Evolutionary conservation across 2,329 filamentous ascomycete genomes (phyloP), one percentile per base, ranked within the genome.

Genomic region (Colletotrichum zoysiae): DNA sequence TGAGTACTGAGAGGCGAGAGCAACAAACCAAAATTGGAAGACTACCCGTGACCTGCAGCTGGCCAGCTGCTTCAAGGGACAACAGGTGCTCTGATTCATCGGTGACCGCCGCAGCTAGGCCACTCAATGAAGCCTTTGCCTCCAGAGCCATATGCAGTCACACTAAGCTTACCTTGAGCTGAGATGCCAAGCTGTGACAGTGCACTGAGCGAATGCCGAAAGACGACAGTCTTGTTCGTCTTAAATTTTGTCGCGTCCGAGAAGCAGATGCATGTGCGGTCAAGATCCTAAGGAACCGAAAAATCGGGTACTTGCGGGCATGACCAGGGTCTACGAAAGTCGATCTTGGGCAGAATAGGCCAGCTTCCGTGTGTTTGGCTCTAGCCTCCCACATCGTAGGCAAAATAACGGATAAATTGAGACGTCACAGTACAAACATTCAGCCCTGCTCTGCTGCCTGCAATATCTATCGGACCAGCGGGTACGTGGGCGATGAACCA

Each of bases 1-100:
- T 20, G 26, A 48, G 40, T 57, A 57, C 30, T 46, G 57, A 12
- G 23, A 44, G 40, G 40, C 57, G 42, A 46, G 46, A 38, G 57
- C 42, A 33, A 23, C 44, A 8, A 18, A 40, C 3, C 30, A 30
- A 30, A 5, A 30, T 46, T 35, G 42, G 44, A 56, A 51, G 58
- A n/a, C 16, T 58, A 51, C 42, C 58, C 40, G 65, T 67, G 58
- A 56, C 65, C 60, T 57, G 59, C 51, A 33, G 66, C 42, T 64
- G 18, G 51, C 38, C n/a, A 42, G 35, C 35, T 26, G 16, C 56
- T 26, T 42, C n/a, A 26, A 42, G 56, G 35, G 38, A 42, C n/a
- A 14, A 16, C 38, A 26, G 40, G 62, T 18, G 38, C 30, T 57
- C 26, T 51, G 16, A 50, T 58, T 16, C 42, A 40, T 58, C 9